Percentiles rank a stretch among this genome's conserved stretches.
phyloP scores from a whole-genome alignment of 306 rosid genomes.

The Macrotyloma uniflorum region DNA sequence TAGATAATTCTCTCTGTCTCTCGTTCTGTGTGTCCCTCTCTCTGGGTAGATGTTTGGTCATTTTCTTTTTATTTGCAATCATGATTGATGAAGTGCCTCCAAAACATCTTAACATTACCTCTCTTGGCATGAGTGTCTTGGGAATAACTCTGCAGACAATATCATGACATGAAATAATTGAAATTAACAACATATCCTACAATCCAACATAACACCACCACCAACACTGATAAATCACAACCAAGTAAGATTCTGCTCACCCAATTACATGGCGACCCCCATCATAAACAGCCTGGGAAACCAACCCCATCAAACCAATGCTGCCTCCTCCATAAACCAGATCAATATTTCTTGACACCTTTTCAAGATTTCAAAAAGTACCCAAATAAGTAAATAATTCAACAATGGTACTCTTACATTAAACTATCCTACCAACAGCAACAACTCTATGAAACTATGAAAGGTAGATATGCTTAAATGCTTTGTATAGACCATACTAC shows the following conservation, averaged over 20 bases:
- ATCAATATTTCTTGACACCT: conserved; percentile 95
- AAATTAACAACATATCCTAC: neutral
- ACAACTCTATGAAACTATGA: neutral
- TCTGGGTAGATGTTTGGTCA: conserved; percentile 43
- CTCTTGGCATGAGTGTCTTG: conserved; percentile 97
- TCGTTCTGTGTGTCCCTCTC: conserved; percentile 6
- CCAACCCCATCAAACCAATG: conserved; percentile 94
- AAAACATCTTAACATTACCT: conserved; percentile 59
- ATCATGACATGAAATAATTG: conserved; percentile 51
- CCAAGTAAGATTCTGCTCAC: conserved; percentile 43
- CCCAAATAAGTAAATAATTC: neutral
- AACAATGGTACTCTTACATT: neutral
- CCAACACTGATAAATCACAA: neutral
- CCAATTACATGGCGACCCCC: conserved; percentile 98
- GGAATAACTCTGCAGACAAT: conserved; percentile 87
- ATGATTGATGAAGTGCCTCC: conserved; percentile 33
- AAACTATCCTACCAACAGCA: neutral
- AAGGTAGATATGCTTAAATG: neutral
- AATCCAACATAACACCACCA: neutral
- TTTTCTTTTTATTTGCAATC: conserved; percentile 42
- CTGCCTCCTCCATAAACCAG: conserved; percentile 99
- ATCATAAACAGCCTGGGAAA: conserved; percentile 85
- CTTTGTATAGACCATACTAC: neutral
- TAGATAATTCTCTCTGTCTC: conserved; percentile 47
- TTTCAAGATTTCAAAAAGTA: conserved; percentile 26